Evolutionary conservation across 768 basidiomycete species (phyloP).

Genomic region (Psilocybe cyanescens): DNA sequence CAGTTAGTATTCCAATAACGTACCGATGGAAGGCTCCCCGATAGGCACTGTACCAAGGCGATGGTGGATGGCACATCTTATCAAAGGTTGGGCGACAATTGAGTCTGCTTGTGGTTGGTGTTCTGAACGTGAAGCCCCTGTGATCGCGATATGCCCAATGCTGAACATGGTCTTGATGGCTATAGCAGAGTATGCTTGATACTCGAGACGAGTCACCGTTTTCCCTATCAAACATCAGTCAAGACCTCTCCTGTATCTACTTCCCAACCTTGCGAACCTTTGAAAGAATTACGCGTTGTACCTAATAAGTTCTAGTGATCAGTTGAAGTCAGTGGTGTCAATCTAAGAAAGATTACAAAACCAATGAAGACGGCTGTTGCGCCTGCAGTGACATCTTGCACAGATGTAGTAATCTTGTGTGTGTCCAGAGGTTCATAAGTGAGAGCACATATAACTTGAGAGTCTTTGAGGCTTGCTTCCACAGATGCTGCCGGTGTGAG

Average conservation of each 20-base stretch:
- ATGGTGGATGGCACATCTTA: slow-evolving; percentile 72
- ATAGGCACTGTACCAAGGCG: slow-evolving; percentile 79
- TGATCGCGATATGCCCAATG: slow-evolving; percentile 54
- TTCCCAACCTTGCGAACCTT: slow-evolving; percentile 49
- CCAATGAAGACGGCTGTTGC: slow-evolving; percentile 82
- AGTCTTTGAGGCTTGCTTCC: slow-evolving; percentile 43
- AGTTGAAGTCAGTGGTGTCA: background rate
- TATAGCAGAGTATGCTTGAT: slow-evolving; percentile 82
- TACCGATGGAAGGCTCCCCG: slow-evolving; percentile 75
- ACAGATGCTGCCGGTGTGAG: slow-evolving; percentile 41
- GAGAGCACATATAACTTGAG: slow-evolving; percentile 57
- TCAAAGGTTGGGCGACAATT: slow-evolving; percentile 37
- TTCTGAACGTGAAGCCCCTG: slow-evolving; percentile 45
- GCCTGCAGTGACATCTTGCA: slow-evolving; percentile 67
- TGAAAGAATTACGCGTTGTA: slow-evolving; percentile 84
- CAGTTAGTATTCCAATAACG: slow-evolving; percentile 4
- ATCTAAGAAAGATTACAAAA: slow-evolving; percentile 11
- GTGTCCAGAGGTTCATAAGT: slow-evolving; percentile 64
- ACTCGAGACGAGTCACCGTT: slow-evolving; percentile 72
- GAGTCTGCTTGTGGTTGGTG: slow-evolving; percentile 35
- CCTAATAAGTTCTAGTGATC: slow-evolving; percentile 28
- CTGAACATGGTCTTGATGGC: slow-evolving; percentile 77
- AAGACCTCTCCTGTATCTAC: background rate
- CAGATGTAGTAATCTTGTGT: slow-evolving; percentile 60
- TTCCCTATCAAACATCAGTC: slow-evolving; percentile 49